These are phyloP conservation scores for Pseudisothecium myosuroides DNA, from an alignment of 225 moss, liverwort and hornwort species.

Conservation along the genomic window DNA sequence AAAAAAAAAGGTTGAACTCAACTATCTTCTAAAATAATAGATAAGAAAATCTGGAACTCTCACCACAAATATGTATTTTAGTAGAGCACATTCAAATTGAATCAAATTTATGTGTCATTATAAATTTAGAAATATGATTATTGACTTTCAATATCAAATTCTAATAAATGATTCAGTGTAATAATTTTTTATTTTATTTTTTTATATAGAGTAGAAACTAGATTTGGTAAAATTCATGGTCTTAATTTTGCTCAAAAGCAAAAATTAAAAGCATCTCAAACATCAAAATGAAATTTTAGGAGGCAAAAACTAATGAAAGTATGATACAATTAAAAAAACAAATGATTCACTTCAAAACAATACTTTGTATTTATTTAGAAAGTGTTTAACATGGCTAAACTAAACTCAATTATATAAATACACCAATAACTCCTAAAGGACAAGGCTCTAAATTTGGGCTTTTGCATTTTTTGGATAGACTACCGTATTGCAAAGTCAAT, in stretches of 20 bases:
- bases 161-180: too few relatives aligned
- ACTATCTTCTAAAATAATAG: neutral
- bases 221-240: too few relatives aligned
- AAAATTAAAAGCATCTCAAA: too few relatives aligned
- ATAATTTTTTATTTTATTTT: too few relatives aligned
- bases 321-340: neutral
- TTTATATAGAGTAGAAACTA: too few relatives aligned
- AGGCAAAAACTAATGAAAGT: neutral
- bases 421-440: neutral
- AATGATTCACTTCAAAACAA: neutral
- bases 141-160: neutral
- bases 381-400: neutral
- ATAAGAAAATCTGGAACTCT: neutral
- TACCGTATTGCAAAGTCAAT: too few relatives aligned
- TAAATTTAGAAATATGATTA: neutral
- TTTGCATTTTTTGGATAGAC: rapidly evolving
- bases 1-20: too few relatives aligned
- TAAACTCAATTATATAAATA: neutral
- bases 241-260: too few relatives aligned
- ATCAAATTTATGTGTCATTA: neutral
- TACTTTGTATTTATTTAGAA: neutral
- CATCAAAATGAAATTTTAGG: neutral
- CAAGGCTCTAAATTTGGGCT: neutral
- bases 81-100: neutral
- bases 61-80: neutral